Evolutionary conservation across 2,329 filamentous ascomycete genomes (phyloP).

Genomic region (Juglanconis oblonga): DNA sequence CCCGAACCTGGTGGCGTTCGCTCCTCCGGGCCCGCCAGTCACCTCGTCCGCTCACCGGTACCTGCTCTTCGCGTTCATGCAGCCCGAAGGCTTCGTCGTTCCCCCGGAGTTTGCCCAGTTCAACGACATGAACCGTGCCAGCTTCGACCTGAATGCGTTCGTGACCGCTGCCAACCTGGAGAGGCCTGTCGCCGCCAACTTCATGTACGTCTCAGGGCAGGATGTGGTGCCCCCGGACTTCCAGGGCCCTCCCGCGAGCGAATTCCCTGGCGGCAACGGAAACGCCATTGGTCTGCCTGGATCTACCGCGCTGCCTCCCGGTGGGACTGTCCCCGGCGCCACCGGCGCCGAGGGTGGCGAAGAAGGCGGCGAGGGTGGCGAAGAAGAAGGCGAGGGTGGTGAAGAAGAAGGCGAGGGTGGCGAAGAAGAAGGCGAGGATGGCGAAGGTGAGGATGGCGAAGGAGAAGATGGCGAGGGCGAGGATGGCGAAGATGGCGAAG

Average conservation of each 20-base stretch:
- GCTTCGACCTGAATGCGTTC: conserved; percentile 10
- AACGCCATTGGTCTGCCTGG: conserved; percentile 8
- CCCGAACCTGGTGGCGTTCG: conserved; percentile 7
- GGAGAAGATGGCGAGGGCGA: too few species aligned
- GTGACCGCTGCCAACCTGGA: conserved; percentile 4
- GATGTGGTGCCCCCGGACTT: conserved; percentile 8
- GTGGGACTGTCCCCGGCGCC: background rate
- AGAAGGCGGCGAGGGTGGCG: too few species aligned
- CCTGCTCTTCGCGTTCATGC: conserved; percentile 13
- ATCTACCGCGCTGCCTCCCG: background rate
- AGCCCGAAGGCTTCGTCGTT: conserved; percentile 8
- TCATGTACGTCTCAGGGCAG: conserved; percentile 15
- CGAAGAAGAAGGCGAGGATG: too few species aligned
- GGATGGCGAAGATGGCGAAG: background rate
- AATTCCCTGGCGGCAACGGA: conserved; percentile 15
- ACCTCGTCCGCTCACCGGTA: conserved; percentile 16
- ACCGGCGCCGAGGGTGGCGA: background rate
- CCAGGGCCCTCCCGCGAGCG: conserved; percentile 1
- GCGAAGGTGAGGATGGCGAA: too few species aligned
- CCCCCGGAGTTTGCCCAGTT: conserved; percentile 5
- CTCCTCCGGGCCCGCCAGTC: conserved; percentile 4
- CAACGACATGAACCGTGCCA: conserved; percentile 7
- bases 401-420: background rate
- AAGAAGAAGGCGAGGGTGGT: too few species aligned
- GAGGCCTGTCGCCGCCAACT: conserved; percentile 10